Conservation (phyloP, 2,329 filamentous ascomycete genomes). For the Talaromyces sp. region DNA sequence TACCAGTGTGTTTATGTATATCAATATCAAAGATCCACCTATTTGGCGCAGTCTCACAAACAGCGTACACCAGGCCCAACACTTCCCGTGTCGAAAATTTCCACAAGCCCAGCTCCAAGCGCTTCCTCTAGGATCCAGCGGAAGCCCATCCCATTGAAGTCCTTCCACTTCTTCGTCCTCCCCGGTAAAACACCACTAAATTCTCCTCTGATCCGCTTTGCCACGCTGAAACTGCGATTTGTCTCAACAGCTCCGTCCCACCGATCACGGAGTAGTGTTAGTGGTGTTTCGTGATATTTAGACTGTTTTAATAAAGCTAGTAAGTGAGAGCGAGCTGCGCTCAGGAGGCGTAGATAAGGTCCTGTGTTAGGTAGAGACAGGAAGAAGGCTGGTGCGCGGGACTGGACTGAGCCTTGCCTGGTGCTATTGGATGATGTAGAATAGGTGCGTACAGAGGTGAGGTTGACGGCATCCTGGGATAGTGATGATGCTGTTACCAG, state of each 20-base stretch:
- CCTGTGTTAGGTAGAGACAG: conserved; percentile 59
- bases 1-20: neutral
- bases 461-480: conserved; percentile 37
- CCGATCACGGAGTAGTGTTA: conserved; percentile 54
- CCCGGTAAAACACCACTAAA: conserved; percentile 54
- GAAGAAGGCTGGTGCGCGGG: conserved; percentile 39
- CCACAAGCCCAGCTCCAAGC: conserved; percentile 57
- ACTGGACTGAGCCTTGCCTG: conserved; percentile 18
- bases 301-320: conserved; percentile 51
- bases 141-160: conserved; percentile 57
- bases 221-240: conserved; percentile 42
- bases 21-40: neutral
- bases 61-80: conserved; percentile 54
- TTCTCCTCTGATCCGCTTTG: conserved; percentile 55
- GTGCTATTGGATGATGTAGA: conserved; percentile 16
- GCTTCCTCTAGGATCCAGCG: conserved; percentile 60
- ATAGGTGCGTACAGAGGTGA: conserved; percentile 40
- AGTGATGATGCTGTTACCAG: conserved; percentile 49
- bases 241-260: conserved; percentile 61
- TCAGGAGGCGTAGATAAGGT: conserved; percentile 56
- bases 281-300: conserved; percentile 52
- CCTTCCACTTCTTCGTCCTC: conserved; percentile 61
- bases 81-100: conserved; percentile 61
- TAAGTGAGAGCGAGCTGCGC: conserved; percentile 53
- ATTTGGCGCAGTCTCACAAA: conserved; percentile 22